A percentile compares a stretch with the other conserved stretches of the same genome.
phyloP scores from a whole-genome alignment of 768 basidiomycete genomes.

The Tricholoma terreum region DNA sequence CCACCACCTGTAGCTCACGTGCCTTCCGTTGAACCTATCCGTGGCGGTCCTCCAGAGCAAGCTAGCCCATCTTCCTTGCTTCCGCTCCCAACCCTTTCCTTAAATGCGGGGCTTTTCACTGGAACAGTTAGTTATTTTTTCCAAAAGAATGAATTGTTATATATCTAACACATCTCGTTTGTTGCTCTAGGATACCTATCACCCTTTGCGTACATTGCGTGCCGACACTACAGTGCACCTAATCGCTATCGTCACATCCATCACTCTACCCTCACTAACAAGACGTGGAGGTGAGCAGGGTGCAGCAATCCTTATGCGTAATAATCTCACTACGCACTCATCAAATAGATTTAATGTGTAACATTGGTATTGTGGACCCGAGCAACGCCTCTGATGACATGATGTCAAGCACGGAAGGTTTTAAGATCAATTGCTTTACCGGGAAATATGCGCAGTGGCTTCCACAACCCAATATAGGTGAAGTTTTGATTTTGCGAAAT shows the following conservation, averaged over 20 bases:
- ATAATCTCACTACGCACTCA: neutral
- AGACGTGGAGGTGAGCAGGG: constrained; percentile 21
- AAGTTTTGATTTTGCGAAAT: constrained; percentile 48
- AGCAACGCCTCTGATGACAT: constrained; percentile 36
- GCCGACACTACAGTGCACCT: constrained; percentile 12
- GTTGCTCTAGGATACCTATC: constrained; percentile 16
- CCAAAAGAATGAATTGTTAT: neutral
- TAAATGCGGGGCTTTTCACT: constrained; percentile 1
- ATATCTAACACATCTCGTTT: neutral
- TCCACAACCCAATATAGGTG: constrained; percentile 44
- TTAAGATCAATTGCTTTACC: constrained; percentile 51
- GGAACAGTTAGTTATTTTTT: neutral
- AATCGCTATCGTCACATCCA: constrained; percentile 21
- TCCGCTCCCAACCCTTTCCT: neutral
- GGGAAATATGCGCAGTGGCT: constrained; percentile 46
- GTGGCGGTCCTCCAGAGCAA: neutral
- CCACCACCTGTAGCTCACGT: neutral
- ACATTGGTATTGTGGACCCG: constrained; percentile 50
- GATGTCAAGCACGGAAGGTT: constrained; percentile 17
- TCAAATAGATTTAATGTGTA: constrained; percentile 43
- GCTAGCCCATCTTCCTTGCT: neutral
- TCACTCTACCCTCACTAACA: constrained; percentile 14
- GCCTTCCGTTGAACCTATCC: neutral
- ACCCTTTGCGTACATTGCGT: constrained; percentile 9
- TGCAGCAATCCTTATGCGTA: neutral